Evolutionary conservation across 352 stramenopile species (phyloP).

Genomic region (Peronospora belbahrii): DNA sequence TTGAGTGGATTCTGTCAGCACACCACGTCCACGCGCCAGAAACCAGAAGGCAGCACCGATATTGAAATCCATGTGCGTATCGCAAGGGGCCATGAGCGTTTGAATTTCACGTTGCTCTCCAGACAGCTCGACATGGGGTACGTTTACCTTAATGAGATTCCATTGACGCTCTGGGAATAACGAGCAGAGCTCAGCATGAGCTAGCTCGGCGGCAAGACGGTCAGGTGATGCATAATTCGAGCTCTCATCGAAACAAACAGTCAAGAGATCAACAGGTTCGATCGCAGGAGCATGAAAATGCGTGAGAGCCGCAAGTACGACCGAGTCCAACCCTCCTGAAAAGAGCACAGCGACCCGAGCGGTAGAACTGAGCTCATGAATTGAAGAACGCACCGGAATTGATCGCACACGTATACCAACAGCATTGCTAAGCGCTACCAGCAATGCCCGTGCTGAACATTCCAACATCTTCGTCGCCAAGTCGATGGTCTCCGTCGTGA

Average conservation of each 20-base stretch:
- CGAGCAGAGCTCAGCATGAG: slow-evolving; percentile 71
- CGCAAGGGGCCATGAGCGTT: slow-evolving; percentile 76
- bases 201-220: slow-evolving; percentile 79
- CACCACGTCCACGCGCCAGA: slow-evolving; percentile 66
- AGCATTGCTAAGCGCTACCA: slow-evolving; percentile 66
- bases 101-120: slow-evolving; percentile 56
- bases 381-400: slow-evolving; percentile 17
- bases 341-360: slow-evolving; percentile 89
- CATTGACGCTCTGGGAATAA: slow-evolving; percentile 81
- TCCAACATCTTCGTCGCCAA: slow-evolving; percentile 7
- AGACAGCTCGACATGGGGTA: slow-evolving; percentile 66
- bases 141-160: slow-evolving; percentile 82
- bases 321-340: slow-evolving; percentile 94
- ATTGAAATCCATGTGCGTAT: slow-evolving; percentile 97
- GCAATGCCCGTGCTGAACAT: slow-evolving; percentile 32
- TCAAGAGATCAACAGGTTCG: slow-evolving; percentile 89
- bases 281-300: slow-evolving; percentile 53
- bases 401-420: slow-evolving; percentile 76
- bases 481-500: background rate
- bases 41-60: slow-evolving; percentile 95
- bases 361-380: background rate
- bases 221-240: slow-evolving; percentile 79
- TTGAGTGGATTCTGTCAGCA: slow-evolving; percentile 8
- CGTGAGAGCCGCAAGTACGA: slow-evolving; percentile 88
- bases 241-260: slow-evolving; percentile 89